Base-by-base conservation (phyloP, 176 grass and related monocot genomes). In the Calamus simplicifolius region DNA sequence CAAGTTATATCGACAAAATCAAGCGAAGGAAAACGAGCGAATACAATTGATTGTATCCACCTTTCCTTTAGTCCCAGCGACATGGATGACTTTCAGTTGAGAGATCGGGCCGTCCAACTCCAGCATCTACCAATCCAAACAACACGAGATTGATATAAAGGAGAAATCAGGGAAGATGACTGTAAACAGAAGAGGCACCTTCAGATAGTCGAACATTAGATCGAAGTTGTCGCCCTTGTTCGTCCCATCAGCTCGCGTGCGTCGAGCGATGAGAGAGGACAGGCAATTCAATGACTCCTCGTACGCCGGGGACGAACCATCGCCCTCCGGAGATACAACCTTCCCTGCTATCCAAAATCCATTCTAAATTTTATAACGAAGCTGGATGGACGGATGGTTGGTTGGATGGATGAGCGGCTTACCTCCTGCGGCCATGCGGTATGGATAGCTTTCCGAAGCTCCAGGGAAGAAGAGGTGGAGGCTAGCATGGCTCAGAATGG, bases 61-160 rank as follows among this genome's bases (percentile, higher is more conserved):
- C 87, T 97, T 92, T 38, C 87, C 87, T 72, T 97, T 97, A 14
- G 93, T 88, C 29, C 93, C 93, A 0, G 87, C 84, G 60, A 88
- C 87, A 26, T 97, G 93, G 70, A 97, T 76, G 52, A 97, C 78
- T 29, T 91, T 88, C 49, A 97, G 28, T 54, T 74, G 75, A 13
- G 60, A 60, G 49, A 97, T 79, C 6, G 84, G 43, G 12, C 76
- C 68, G 53, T 92, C 87, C 74, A 98, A 70, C 61, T 98, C 93
- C 51, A 98, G 56, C 62, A 98, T 92, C 87, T 88, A 66, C 7
- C 54, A 76, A 65, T 65, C 49, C 51, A 52, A 18, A 38, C 6
- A 58, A 12, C 1, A 62, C 4, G 49, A 60, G 64, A 50, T 64
- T 5, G 48, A 16, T 16, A 18, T 14, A 50, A 38, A 77, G 30